Conservation (phyloP, 2,329 filamentous ascomycete species). For the Clonostachys sp. region DNA sequence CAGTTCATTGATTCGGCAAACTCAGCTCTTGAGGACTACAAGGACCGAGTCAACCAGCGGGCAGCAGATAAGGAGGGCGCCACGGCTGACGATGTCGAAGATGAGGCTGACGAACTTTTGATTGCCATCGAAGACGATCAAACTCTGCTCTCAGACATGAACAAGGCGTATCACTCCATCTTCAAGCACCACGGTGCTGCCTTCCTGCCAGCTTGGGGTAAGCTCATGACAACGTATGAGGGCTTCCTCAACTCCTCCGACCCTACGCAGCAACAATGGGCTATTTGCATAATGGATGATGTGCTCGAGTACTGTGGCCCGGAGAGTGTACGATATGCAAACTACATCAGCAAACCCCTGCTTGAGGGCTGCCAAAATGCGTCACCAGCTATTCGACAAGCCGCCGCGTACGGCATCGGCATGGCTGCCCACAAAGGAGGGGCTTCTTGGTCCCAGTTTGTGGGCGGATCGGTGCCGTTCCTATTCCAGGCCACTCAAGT, state of each 20-base stretch:
- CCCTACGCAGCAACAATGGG: constrained; percentile 93
- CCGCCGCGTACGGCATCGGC: constrained; percentile 91
- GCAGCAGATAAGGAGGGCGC: constrained; percentile 71
- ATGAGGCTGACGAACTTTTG: constrained; percentile 79
- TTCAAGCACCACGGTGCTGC: constrained; percentile 90
- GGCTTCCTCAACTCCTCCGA: constrained; percentile 77
- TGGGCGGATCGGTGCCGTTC: constrained; percentile 71
- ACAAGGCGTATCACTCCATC: constrained; percentile 98
- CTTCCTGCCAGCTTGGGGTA: constrained; percentile 87
- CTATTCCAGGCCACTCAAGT: constrained; percentile 83
- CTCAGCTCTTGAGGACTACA: constrained; percentile 88
- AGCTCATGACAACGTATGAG: constrained; percentile 79
- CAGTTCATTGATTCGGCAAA: constrained; percentile 83
- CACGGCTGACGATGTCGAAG: constrained; percentile 83
- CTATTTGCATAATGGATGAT: constrained; percentile 97
- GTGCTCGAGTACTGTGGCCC: constrained; percentile 94
- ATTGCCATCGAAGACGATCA: constrained; percentile 97
- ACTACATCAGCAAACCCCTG: constrained; percentile 82
- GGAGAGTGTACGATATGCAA: constrained; percentile 81
- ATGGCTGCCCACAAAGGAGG: constrained; percentile 93
- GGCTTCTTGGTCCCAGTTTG: constrained; percentile 80
- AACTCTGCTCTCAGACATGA: constrained; percentile 96
- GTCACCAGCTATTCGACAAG: constrained; percentile 89
- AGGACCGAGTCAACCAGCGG: constrained; percentile 76
- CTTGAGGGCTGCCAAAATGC: constrained; percentile 80